Evolutionary conservation across 768 basidiomycete genomes (phyloP), one percentile per base, ranked within the genome.

Genomic region (Naganishia antarctica): DNA sequence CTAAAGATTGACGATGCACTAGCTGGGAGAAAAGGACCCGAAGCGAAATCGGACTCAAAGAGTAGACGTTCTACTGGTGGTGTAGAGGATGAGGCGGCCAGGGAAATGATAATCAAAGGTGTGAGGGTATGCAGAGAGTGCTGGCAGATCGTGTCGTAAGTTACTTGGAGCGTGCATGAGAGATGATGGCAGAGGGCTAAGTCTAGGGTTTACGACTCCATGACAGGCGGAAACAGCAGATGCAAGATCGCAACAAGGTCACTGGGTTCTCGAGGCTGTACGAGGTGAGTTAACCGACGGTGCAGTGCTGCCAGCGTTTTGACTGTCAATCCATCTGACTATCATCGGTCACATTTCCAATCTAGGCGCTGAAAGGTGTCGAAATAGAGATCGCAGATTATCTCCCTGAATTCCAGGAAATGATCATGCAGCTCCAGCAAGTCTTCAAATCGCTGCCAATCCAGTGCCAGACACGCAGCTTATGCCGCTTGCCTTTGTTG

Each of bases 381-480:
- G 92, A 99, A 79, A 82, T 83, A 60, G 92, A 97, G 69, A 92
- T 98, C n/a, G 89, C 91, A 73, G 87, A 87, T 32, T 79, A 84
- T 1, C 81, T 98, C 4, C 91, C 91, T 3, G 85, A 87, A 67
- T 93, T 94, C 74, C 90, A 94, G 70, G 91, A 94, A 71, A 81
- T 92, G 26, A 76, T 96, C 29, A 74, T 88, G 44, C 83, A 82
- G 11, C 80, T 93, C 37, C 87, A 80, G 88, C 89, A 18, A 43
- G 48, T 62, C 23, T 47, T 18, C 8, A 28, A 8, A 18, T 28
- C 28, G 29, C n/a, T n/a, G n/a, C n/a, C n/a, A n/a, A n/a, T n/a
- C n/a, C n/a, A n/a, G n/a, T n/a, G n/a, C n/a, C n/a, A n/a, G n/a
- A n/a, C n/a, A n/a, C n/a, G n/a, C n/a, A n/a, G n/a, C n/a, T n/a